phyloP scores from a whole-genome alignment of 495 filamentous ascomycete species.

The Penicillium canariense region DNA sequence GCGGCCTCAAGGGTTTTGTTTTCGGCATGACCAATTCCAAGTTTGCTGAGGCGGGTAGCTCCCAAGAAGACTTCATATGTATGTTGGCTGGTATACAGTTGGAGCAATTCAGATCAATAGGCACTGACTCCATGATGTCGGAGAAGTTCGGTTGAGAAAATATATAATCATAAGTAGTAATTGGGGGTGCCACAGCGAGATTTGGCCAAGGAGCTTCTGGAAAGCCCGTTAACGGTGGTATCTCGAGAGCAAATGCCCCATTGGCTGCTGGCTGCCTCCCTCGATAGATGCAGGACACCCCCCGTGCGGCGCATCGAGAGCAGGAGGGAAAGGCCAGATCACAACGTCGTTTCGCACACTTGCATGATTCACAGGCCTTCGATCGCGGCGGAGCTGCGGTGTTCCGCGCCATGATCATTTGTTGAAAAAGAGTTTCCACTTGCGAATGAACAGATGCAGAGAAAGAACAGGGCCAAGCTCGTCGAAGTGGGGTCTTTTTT shows the following conservation, averaged over 20 bases:
- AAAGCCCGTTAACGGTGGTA: neutral
- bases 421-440: neutral
- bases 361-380: slow-evolving; percentile 54
- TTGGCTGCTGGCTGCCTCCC: slow-evolving; percentile 15
- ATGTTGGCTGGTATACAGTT: neutral
- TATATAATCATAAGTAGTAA: neutral
- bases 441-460: neutral
- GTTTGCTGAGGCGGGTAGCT: neutral
- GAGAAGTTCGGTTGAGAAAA: neutral
- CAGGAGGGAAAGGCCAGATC: slow-evolving; percentile 48
- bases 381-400: slow-evolving; percentile 40
- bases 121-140: neutral
- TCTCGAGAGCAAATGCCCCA: neutral
- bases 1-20: slow-evolving; percentile 5
- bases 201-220: neutral
- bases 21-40: slow-evolving; percentile 5
- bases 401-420: neutral
- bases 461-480: neutral
- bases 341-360: slow-evolving; percentile 52
- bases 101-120: neutral
- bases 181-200: neutral
- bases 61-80: neutral
- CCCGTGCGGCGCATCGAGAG: slow-evolving; percentile 43
- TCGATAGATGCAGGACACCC: slow-evolving; percentile 45
- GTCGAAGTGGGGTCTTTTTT: neutral